Evolutionary conservation across 441 rosid species (phyloP).

Genomic region (Dalechampia spathulata): DNA sequence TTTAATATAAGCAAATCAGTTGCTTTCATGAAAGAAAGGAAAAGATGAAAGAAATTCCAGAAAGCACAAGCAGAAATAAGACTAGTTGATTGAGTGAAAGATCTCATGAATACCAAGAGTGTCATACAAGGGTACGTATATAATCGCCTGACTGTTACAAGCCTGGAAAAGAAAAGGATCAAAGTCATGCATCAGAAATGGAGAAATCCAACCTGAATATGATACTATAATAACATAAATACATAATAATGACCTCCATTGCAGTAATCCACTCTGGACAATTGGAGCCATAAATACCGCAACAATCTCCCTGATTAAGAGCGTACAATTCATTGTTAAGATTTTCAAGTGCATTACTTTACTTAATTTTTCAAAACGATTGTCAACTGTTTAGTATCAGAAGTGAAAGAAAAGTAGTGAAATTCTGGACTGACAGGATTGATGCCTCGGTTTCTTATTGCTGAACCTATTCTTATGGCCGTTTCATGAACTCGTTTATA

Average conservation of each 20-base stretch:
- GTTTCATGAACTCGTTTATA: conserved; percentile 64
- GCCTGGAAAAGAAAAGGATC: conserved; percentile 42
- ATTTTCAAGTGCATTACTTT: not conserved
- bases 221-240: too few relatives aligned
- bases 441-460: conserved; percentile 56
- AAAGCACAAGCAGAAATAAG: too few relatives aligned
- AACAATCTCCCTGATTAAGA: conserved; percentile 42
- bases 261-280: conserved; percentile 76
- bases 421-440: conserved; percentile 68
- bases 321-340: not conserved
- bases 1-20: too few relatives aligned
- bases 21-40: too few relatives aligned
- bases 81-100: too few relatives aligned
- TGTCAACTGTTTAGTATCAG: too few relatives aligned
- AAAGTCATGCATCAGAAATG: too few relatives aligned
- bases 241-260: conserved; percentile 67
- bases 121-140: conserved; percentile 83
- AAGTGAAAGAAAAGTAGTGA: not conserved
- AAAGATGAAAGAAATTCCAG: too few relatives aligned
- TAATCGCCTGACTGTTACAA: conserved; percentile 65
- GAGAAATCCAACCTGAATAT: too few relatives aligned
- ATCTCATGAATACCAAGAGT: conserved; percentile 87
- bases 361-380: too few relatives aligned
- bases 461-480: conserved; percentile 56
- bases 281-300: conserved; percentile 82